phyloP scores from a whole-genome alignment of 176 grass and related monocot species.

The Bolboschoenus planiculmis region DNA sequence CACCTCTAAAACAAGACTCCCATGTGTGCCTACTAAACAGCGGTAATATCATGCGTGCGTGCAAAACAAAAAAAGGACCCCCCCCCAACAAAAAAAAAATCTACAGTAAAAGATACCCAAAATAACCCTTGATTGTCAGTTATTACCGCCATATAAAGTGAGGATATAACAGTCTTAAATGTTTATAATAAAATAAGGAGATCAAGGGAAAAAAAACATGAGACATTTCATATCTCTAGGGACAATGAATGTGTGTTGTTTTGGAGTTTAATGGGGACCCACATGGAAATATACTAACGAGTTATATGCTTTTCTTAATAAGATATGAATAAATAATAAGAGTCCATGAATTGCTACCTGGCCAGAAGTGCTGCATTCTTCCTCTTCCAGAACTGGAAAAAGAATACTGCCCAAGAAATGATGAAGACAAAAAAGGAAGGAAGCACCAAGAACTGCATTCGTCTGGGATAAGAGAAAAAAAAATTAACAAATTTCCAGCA shows the following conservation, averaged over 20 bases:
- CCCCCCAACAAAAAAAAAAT: not conserved
- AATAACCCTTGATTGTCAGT: not conserved
- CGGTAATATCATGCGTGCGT: not conserved
- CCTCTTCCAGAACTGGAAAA: constrained; percentile 98
- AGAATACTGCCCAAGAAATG: constrained; percentile 87
- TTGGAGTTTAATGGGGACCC: not conserved
- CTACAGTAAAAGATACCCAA: not conserved
- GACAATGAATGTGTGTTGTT: not conserved
- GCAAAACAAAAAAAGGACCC: not conserved
- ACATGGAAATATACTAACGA: not conserved
- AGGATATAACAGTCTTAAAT: not conserved
- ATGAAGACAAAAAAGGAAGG: constrained; percentile 92
- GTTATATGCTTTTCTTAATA: not conserved
- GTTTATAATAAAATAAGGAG: constrained; percentile 14
- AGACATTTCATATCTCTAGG: not conserved
- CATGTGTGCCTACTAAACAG: not conserved
- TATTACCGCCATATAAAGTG: not conserved
- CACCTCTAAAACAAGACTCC: not conserved
- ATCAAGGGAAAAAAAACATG: not conserved
- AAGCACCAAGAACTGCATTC: constrained; percentile 85
- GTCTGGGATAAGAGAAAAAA: constrained; percentile 36
- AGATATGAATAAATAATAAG: not conserved
- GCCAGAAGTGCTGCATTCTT: constrained; percentile 90
- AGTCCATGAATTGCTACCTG: constrained; percentile 33
- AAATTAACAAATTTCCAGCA: constrained; percentile 4